Base-by-base conservation (phyloP, 2,329 filamentous ascomycete genomes). In the Ophiostoma montium region DNA sequence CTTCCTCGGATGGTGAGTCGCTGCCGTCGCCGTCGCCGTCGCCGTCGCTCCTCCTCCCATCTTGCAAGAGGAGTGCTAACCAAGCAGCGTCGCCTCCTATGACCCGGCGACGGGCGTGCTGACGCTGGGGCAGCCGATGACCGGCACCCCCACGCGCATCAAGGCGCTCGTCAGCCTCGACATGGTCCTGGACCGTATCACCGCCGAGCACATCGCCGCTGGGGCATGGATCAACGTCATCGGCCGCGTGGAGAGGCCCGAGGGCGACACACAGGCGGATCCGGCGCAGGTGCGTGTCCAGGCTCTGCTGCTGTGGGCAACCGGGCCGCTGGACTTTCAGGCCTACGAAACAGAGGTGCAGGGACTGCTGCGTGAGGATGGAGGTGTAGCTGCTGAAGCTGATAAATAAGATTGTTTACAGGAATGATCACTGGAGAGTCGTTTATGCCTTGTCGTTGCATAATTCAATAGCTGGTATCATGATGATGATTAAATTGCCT, bases 161-260 rank as follows among this genome's bases (percentile, higher is more conserved):
- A 65, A 64, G 45, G 82, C 78, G 1, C 61, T 69, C 35, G 84
- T 94, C 33, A 78, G 92, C 58, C 72, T 94, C 52, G 73, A 76
- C 47, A 75, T 89, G 55, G 64, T 94, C 3, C 71, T 94, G 5
- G 74, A 80, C 57, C 72, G 67, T 10, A 65, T 92, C 51, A 76
- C 75, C 18, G 65, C 72, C 19, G 73, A 80, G 50, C 71, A 84
- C 46, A 73, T 84, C 47, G 72, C 79, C 46, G 67, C 84, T 23
- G 90, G 90, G n/a, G 74, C 82, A 52, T 95, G 89, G 88, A 65
- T 95, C 46, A 94, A 95, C 61, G 73, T 95, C 3, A 76, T 95
- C 55, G 90, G 89, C 6, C 94, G 94, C 62, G 70, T 89, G 33
- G 19, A 12, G 45, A 30, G 15, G 15, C 35, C 5, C 12, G 35